phyloP scores from a whole-genome alignment of 805 yeast species.

The Metschnikowia amazonensis region DNA sequence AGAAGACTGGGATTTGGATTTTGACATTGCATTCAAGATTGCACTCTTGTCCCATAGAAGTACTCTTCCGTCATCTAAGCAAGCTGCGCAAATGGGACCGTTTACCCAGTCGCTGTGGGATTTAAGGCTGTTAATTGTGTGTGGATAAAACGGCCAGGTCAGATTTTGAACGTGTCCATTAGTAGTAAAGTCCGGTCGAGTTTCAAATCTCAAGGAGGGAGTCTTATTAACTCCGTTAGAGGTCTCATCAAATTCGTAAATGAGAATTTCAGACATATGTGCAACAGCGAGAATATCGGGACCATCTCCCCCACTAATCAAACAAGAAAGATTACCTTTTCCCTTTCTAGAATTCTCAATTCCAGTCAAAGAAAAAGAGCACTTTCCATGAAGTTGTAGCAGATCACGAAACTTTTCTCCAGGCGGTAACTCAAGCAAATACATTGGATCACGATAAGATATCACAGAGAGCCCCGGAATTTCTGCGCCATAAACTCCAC shows the following conservation, averaged over 20 bases:
- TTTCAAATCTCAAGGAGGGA: conserved; percentile 35
- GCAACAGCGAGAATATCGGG: conserved; percentile 29
- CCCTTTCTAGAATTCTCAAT: conserved; percentile 31
- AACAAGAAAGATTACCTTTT: conserved; percentile 38
- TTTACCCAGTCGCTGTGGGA: conserved; percentile 30
- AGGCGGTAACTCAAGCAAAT: conserved; percentile 28
- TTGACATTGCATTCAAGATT: conserved; percentile 20
- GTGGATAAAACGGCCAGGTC: conserved; percentile 54
- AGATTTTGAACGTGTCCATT: conserved; percentile 40
- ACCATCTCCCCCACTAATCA: conserved; percentile 18
- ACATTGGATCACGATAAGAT: conserved; percentile 5
- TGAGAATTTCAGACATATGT: conserved; percentile 30
- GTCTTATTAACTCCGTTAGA: conserved; percentile 25
- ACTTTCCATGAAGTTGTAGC: conserved; percentile 23
- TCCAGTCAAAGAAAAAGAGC: conserved; percentile 18
- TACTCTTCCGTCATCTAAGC: conserved; percentile 55
- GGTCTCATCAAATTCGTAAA: conserved; percentile 29
- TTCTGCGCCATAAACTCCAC: conserved; percentile 1
- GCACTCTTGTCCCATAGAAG: conserved; percentile 32
- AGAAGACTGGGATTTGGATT: background rate
- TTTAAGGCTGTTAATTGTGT: conserved; percentile 51
- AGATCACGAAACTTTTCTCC: conserved; percentile 36
- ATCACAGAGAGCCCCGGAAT: background rate
- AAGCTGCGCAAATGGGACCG: conserved; percentile 43
- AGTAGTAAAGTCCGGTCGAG: conserved; percentile 40